These are phyloP conservation scores for Thraustotheca clavata DNA, from an alignment of 352 stramenopile genomes.

Conservation along the genomic window DNA sequence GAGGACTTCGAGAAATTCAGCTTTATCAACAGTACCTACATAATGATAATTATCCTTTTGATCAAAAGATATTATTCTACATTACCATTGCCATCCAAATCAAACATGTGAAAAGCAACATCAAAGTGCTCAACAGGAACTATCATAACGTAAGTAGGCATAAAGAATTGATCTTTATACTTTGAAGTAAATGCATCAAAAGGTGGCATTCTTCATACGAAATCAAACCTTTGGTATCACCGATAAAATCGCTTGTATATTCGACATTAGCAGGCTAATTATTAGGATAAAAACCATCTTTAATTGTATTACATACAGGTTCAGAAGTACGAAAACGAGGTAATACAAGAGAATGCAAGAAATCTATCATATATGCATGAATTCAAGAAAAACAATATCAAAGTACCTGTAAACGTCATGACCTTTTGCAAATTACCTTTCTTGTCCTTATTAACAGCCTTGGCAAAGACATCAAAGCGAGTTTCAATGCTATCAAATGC, in stretches of 20 bases:
- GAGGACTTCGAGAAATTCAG: constrained; percentile 63
- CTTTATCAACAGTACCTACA: constrained; percentile 46
- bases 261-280: constrained; percentile 38
- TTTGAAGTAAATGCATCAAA: constrained; percentile 67
- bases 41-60: not conserved
- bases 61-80: not conserved
- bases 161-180: constrained; percentile 25
- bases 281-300: not conserved
- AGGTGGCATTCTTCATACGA: constrained; percentile 76
- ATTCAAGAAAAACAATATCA: not conserved
- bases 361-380: constrained; percentile 28
- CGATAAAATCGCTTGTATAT: constrained; percentile 68
- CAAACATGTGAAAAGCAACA: constrained; percentile 75
- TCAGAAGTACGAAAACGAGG: constrained; percentile 53
- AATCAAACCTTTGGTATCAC: constrained; percentile 57
- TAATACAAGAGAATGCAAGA: constrained; percentile 64
- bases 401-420: constrained; percentile 58
- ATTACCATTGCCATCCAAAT: constrained; percentile 55
- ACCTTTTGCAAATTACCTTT: constrained; percentile 24
- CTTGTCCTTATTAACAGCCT: constrained; percentile 27
- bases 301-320: constrained; percentile 32
- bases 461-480: constrained; percentile 57
- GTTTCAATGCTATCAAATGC: constrained; percentile 21
- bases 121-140: constrained; percentile 70
- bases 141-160: constrained; percentile 14